Percentiles rank a stretch among this genome's conserved stretches.
Conservation (phyloP, 1,139 yeast genomes). For the Wickerhamiella pararugosa region DNA sequence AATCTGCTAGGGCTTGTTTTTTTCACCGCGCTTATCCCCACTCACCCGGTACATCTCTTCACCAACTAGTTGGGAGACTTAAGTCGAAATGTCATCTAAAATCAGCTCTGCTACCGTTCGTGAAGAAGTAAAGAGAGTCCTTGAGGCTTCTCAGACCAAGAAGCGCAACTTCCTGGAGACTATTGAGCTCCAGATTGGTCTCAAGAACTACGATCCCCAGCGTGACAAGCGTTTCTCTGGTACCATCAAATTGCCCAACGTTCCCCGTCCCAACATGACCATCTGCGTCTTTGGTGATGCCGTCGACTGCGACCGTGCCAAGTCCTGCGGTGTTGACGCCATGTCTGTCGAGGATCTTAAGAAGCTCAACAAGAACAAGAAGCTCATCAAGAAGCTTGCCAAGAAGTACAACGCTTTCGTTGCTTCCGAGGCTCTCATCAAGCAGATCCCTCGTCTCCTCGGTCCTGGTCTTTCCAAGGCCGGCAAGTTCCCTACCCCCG, state of each 20-base stretch:
- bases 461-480: conserved; percentile 99
- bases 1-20: neutral
- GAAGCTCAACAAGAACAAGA: conserved; percentile 99
- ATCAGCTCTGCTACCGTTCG: conserved; percentile 88
- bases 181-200: conserved; percentile 98
- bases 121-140: conserved; percentile 86
- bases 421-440: conserved; percentile 98
- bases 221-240: conserved; percentile 99
- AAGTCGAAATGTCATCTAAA: conserved; percentile 56
- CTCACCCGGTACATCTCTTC: conserved; percentile 7
- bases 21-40: conserved; percentile 1
- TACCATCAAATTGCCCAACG: conserved; percentile 94
- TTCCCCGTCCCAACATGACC: conserved; percentile 99
- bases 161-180: conserved; percentile 99
- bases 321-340: conserved; percentile 98
- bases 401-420: conserved; percentile 99
- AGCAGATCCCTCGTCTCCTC: conserved; percentile 99
- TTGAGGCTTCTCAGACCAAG: conserved; percentile 93
- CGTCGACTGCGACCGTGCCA: conserved; percentile 99
- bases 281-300: conserved; percentile 99
- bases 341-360: conserved; percentile 99
- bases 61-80: conserved; percentile 29
- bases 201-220: conserved; percentile 99
- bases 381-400: conserved; percentile 98
- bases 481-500: conserved; percentile 99